These are phyloP conservation scores for Leptodontidium sp. DNA, from an alignment of 2,329 filamentous ascomycete species.

Conservation along the genomic window DNA sequence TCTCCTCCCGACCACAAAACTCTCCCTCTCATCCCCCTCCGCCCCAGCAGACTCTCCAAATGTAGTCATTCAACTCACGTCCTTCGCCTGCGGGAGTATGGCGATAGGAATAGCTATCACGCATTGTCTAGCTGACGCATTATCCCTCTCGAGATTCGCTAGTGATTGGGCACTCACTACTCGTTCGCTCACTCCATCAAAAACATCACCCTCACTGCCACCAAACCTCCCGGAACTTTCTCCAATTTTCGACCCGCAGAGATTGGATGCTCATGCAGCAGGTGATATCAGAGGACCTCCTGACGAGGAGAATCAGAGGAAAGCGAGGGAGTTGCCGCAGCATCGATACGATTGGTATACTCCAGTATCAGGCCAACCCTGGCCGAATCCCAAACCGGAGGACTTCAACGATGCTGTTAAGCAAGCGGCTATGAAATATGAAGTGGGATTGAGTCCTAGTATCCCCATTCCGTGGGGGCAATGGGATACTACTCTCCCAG, in stretches of 20 bases:
- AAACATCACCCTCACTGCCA: constrained; percentile 9
- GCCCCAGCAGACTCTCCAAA: constrained; percentile 34
- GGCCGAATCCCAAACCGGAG: constrained; percentile 36
- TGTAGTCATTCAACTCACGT: constrained; percentile 52
- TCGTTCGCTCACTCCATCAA: constrained; percentile 26
- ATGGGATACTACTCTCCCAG: constrained; percentile 50
- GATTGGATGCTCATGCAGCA: constrained; percentile 49
- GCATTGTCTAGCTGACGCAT: constrained; percentile 56
- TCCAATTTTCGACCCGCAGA: constrained; percentile 52
- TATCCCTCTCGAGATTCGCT: constrained; percentile 53
- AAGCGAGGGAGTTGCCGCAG: constrained; percentile 51
- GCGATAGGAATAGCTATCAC: constrained; percentile 53
- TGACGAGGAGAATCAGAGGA: constrained; percentile 41
- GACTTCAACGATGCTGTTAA: constrained; percentile 41
- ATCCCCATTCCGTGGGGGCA: constrained; percentile 52
- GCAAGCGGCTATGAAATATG: neutral
- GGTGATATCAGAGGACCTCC: constrained; percentile 44
- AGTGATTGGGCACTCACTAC: constrained; percentile 51
- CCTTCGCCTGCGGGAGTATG: constrained; percentile 52
- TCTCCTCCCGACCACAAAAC: constrained; percentile 46
- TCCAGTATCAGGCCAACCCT: constrained; percentile 29
- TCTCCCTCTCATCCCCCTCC: constrained; percentile 46
- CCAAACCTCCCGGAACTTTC: constrained; percentile 28
- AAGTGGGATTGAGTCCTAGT: constrained; percentile 42
- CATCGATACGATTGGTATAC: constrained; percentile 57